Base-by-base conservation (phyloP, 139 green algal species). In the Limnomonas spitsbergensis region DNA sequence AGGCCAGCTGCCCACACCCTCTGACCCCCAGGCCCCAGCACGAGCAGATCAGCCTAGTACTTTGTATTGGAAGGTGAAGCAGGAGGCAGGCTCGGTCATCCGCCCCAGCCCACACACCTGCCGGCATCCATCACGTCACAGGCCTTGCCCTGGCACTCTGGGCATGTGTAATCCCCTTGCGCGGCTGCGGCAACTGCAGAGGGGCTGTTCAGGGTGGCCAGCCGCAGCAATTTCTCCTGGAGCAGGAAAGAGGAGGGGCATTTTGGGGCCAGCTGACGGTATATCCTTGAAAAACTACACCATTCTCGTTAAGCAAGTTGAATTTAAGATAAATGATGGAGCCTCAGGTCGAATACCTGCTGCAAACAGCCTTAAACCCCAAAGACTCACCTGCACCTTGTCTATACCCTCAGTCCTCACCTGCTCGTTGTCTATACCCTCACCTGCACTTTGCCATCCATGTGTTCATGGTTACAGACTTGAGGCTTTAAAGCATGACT, bases 61-160 rank as follows among this genome's bases (percentile, higher is more conserved):
- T n/a, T n/a, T n/a, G n/a, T n/a, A n/a, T n/a, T n/a, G n/a, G n/a
- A n/a, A n/a, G n/a, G n/a, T n/a, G n/a, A n/a, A n/a, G n/a, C n/a
- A n/a, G n/a, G n/a, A n/a, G n/a, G n/a, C n/a, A n/a, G n/a, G n/a
- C n/a, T n/a, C n/a, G n/a, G n/a, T n/a, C n/a, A n/a, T n/a, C n/a
- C n/a, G n/a, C n/a, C n/a, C n/a, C n/a, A n/a, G 29, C 27, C 56
- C 7, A 38, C 56, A 37, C 29, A 70, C 56, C 56, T 70, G 27
- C 56, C 56, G 7, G 56, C 56, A 70, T 70, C 56, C 29, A 70
- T 7, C n/a, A 70, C 56, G 4, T 34, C 29, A 20, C 56, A 70
- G 56, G 56, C 56, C 6, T 24, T 32, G 29, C 56, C 29, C 56
- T 70, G 56, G 56, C 56, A 70, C 29, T 34, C 4, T 14, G 56